Conservation (phyloP, 2,329 filamentous ascomycete species). For the Penicillium crustosum region DNA sequence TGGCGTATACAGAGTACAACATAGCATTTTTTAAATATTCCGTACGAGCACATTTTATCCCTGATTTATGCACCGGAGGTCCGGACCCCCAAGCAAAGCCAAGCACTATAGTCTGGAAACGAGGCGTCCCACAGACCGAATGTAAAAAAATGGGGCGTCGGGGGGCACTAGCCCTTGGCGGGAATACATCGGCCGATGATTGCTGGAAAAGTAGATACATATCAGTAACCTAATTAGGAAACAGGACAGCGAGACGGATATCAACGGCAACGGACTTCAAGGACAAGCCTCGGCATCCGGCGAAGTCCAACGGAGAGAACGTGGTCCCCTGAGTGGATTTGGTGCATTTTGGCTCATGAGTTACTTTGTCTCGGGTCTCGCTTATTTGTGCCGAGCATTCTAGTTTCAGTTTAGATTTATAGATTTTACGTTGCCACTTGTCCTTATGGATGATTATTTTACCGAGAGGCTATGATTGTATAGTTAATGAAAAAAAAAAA, state of each 20-base stretch:
- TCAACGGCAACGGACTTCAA: neutral
- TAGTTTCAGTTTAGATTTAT: neutral
- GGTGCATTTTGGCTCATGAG: neutral
- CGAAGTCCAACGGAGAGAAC: neutral
- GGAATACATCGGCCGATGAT: neutral
- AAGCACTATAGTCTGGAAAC: conserved; percentile 25
- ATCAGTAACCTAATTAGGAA: neutral
- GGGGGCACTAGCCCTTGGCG: neutral
- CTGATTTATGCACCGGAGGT: conserved; percentile 14
- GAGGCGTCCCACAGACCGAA: conserved; percentile 20
- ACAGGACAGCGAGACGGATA: neutral
- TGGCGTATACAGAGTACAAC: neutral
- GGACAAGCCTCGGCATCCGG: neutral
- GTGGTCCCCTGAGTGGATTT: neutral
- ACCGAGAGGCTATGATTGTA: neutral
- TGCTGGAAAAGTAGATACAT: neutral
- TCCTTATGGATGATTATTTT: neutral
- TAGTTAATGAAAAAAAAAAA: neutral
- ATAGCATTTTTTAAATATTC: neutral
- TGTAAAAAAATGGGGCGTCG: conserved; percentile 15
- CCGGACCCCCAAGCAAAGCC: conserved; percentile 24
- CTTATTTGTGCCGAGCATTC: conserved; percentile 6
- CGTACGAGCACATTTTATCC: neutral
- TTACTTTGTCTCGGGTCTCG: conserved; percentile 1
- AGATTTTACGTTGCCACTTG: neutral